Evolutionary conservation across 306 rosid genomes (phyloP).

Genomic region (Vachellia pachyceras): DNA sequence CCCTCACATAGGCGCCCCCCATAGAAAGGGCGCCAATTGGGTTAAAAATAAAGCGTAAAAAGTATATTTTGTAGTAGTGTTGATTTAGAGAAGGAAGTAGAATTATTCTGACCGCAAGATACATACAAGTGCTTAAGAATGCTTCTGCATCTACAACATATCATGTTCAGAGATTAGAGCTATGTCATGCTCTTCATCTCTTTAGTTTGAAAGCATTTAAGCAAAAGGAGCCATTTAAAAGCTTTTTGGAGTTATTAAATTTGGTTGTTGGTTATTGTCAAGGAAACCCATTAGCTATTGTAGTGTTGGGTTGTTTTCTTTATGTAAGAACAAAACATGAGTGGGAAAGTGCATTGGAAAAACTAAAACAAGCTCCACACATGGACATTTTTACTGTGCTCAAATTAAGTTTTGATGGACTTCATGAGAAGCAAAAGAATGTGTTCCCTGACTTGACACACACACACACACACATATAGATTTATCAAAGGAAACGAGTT

Average conservation of each 20-base stretch:
- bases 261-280: not conserved
- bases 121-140: not conserved
- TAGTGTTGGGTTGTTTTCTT: slow-evolving; percentile 28
- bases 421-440: not conserved
- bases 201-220: not conserved
- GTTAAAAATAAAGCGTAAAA: no score
- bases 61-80: no score
- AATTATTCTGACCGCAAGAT: not conserved
- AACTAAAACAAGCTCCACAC: not conserved
- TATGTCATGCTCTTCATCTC: not conserved
- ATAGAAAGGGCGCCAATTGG: no score
- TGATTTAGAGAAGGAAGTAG: slow-evolving; percentile 1
- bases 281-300: slow-evolving; percentile 33
- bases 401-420: slow-evolving; percentile 29
- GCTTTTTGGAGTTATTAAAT: not conserved
- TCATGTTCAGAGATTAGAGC: not conserved
- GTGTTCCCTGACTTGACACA: not conserved
- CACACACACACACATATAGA: no score
- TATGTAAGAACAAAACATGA: not conserved
- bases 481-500: not conserved
- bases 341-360: slow-evolving; percentile 22
- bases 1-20: no score
- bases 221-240: not conserved
- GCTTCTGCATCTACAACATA: not conserved
- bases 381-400: not conserved